Conservation (phyloP, 139 green algal species). For the Diplosphaera chodatii region DNA sequence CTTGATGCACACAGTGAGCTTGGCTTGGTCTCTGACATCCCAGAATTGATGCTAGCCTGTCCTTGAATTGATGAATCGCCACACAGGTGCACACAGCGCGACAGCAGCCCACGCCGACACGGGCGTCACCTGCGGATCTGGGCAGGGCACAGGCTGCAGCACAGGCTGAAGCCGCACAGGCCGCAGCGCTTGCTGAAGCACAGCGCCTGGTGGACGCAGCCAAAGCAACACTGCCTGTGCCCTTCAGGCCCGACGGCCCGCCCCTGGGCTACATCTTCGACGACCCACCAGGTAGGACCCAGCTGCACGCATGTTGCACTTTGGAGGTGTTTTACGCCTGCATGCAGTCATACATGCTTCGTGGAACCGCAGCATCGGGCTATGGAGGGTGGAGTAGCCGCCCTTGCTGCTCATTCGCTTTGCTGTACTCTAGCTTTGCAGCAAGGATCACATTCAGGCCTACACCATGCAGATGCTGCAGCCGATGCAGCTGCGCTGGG, state of each 20-base stretch:
- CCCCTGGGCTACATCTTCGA: slow-evolving; percentile 60
- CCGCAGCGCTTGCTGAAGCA: background rate
- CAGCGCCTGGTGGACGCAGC: slow-evolving; percentile 32
- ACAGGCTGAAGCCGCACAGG: background rate
- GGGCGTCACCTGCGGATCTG: background rate
- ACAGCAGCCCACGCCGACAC: slow-evolving; percentile 2
- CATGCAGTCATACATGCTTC: no score
- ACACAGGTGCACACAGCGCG: background rate
- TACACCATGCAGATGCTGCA: background rate
- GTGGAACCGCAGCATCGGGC: no score
- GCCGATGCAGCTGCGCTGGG: background rate
- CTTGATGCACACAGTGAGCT: no score
- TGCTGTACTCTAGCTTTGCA: no score
- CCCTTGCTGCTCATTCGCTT: no score
- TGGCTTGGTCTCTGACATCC: no score
- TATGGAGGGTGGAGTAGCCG: no score
- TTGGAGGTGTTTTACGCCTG: no score
- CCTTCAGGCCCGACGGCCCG: slow-evolving; percentile 60
- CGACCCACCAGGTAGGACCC: slow-evolving; percentile 1
- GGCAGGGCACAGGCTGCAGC: background rate
- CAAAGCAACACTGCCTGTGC: slow-evolving; percentile 35
- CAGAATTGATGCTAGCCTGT: no score
- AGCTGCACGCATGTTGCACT: no score
- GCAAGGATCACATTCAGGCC: no score
- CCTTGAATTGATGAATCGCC: no score